Conservation (phyloP, 1,284 basidiomycete genomes). For the Irpex sp. region DNA sequence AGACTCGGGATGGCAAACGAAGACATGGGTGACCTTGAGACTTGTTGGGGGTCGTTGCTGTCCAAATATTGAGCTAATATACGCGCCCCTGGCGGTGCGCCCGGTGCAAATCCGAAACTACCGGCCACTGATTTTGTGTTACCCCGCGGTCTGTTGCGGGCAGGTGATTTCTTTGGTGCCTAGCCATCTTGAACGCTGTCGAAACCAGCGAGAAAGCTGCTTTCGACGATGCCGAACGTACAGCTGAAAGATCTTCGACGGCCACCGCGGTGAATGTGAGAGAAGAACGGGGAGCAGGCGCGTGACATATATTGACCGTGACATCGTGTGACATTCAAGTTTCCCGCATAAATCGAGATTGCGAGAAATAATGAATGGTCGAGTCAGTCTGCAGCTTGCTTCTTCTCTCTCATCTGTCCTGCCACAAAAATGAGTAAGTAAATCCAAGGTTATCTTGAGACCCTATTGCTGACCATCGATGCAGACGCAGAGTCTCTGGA, state of each 20-base stretch:
- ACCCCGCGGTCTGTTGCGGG: neutral
- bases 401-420: neutral
- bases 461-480: neutral
- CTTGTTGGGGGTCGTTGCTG: neutral
- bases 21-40: slow-evolving; percentile 30
- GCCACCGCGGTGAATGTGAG: neutral
- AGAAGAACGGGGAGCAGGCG: neutral
- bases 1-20: slow-evolving; percentile 40
- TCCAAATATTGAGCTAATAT: neutral
- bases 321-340: neutral
- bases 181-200: neutral
- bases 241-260: neutral
- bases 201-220: neutral
- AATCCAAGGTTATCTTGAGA: neutral
- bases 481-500: slow-evolving; percentile 46
- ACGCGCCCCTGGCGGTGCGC: neutral
- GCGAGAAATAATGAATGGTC: neutral
- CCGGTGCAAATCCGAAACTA: neutral
- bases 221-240: neutral
- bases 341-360: neutral
- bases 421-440: slow-evolving; percentile 10
- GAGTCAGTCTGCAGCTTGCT: neutral
- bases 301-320: neutral
- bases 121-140: neutral
- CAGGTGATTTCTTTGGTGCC: neutral